Base-by-base conservation (phyloP, 495 filamentous ascomycete species). In the Paragyromitra xinjiangensis region DNA sequence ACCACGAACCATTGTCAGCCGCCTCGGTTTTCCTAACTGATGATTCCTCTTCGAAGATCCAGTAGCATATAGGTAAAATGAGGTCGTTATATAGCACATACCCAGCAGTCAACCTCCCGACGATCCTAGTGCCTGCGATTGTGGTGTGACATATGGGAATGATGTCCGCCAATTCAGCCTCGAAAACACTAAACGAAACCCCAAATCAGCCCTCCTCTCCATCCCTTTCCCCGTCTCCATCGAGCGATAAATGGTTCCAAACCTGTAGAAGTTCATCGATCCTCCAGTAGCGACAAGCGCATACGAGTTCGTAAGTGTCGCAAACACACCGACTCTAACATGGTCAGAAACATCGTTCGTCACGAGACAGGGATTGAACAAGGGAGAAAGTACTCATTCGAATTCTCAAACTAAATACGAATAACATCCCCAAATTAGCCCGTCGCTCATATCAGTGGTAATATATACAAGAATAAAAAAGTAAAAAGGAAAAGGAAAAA, bases 261-360 rank as follows among this genome's bases (percentile, higher is more conserved):
- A 91, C 90, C 90, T 91, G 89, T 98, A 99, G 85, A 99, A 99
- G 87, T 98, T 98, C 89, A 98, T 95, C 78, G 93, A 97, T 61
- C 92, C 94, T 81, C 95, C 96, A 68, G 97, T 88, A 65, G 95
- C 95, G 77, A 97, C 93, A 77, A 99, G 86, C 73, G 93, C 92
- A 84, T 95, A 99, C 64, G 94, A 94, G 84, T 99, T 99, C 77
- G 95, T 99, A 81, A 99, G 90, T 73, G 93, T 97, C 58, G 94
- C 85, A 83, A 99, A 99, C 78, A 98, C 96, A 84, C 95, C 95
- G 82, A 99, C 94, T 84, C 95, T 98, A 55, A 61, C 56, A 69
- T 48, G 48, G 68, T 85, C 26, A 82, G 81, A 9, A 37, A 65
- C 44, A 48, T 37, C 14, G 0, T 6, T 39, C 24, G 44, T 44